phyloP scores from a whole-genome alignment of 441 rosid genomes.

The Gossypium gossypioides region DNA sequence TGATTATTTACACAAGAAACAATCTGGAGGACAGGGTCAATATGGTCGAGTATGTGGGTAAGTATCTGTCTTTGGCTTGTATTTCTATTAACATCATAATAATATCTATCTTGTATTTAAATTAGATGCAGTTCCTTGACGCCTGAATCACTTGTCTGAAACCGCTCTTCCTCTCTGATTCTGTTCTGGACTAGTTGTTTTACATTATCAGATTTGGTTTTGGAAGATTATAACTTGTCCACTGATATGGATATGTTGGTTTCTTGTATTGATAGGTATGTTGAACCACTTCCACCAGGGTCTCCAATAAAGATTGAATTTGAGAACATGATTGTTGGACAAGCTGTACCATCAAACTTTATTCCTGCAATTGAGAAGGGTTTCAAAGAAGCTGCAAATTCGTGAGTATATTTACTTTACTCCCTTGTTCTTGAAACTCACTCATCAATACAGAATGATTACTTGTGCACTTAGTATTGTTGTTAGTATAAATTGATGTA shows the following conservation, averaged over 20 bases:
- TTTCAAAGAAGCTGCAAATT: slow-evolving; percentile 93
- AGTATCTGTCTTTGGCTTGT: slow-evolving; percentile 18
- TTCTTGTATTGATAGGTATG: slow-evolving; percentile 36
- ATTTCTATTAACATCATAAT: background rate
- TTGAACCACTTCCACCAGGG: slow-evolving; percentile 70
- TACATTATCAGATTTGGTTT: background rate
- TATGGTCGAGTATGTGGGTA: slow-evolving; percentile 88
- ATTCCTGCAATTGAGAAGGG: slow-evolving; percentile 98
- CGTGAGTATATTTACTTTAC: slow-evolving; percentile 36
- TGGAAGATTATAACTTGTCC: background rate
- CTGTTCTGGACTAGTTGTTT: background rate
- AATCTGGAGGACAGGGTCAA: slow-evolving; percentile 97
- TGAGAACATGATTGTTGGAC: slow-evolving; percentile 89
- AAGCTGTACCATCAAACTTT: slow-evolving; percentile 81
- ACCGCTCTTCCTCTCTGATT: background rate
- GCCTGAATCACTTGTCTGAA: background rate
- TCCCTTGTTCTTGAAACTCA: background rate
- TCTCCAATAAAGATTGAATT: slow-evolving; percentile 71
- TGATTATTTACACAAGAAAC: slow-evolving; percentile 96
- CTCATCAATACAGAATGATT: background rate
- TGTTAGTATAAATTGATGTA: background rate
- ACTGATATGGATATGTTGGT: slow-evolving; percentile 6
- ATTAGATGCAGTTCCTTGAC: background rate
- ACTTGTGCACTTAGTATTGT: background rate
- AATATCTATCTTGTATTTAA: background rate